phyloP scores from a whole-genome alignment of 768 basidiomycete genomes.

The Tephrocybe sp. region DNA sequence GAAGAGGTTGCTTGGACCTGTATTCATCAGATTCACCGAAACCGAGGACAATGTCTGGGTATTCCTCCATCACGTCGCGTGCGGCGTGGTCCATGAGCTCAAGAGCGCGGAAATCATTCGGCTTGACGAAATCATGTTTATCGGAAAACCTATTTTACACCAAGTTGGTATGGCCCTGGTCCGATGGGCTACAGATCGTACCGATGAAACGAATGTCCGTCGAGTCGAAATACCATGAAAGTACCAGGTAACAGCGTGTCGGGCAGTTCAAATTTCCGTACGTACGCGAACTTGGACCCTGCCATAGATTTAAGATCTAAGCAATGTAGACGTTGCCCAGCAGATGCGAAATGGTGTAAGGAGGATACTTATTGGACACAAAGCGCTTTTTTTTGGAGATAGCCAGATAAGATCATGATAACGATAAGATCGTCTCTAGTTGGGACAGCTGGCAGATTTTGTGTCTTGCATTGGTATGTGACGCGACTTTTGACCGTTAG shows the following conservation, averaged over 20 bases:
- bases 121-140: slow-evolving; percentile 79
- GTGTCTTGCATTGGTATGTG: no score
- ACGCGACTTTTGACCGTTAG: not conserved
- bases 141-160: slow-evolving; percentile 70
- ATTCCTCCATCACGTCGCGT: slow-evolving; percentile 73
- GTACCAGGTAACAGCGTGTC: slow-evolving; percentile 84
- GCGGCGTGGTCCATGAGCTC: slow-evolving; percentile 93
- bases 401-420: no score
- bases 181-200: slow-evolving; percentile 27
- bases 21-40: slow-evolving; percentile 99
- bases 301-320: no score
- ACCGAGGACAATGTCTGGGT: slow-evolving; percentile 80
- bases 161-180: not conserved
- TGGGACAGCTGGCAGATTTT: no score
- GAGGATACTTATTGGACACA: no score
- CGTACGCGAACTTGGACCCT: slow-evolving; percentile 90
- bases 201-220: slow-evolving; percentile 95
- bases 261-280: slow-evolving; percentile 84
- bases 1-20: slow-evolving; percentile 51
- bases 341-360: no score
- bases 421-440: no score
- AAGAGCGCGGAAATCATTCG: slow-evolving; percentile 87
- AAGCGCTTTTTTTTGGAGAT: no score
- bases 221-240: slow-evolving; percentile 83
- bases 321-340: no score